A percentile compares a stretch with the other conserved stretches of the same genome.
Evolutionary conservation across 1,139 yeast species (phyloP).

Genomic region (Spathaspora sp.): DNA sequence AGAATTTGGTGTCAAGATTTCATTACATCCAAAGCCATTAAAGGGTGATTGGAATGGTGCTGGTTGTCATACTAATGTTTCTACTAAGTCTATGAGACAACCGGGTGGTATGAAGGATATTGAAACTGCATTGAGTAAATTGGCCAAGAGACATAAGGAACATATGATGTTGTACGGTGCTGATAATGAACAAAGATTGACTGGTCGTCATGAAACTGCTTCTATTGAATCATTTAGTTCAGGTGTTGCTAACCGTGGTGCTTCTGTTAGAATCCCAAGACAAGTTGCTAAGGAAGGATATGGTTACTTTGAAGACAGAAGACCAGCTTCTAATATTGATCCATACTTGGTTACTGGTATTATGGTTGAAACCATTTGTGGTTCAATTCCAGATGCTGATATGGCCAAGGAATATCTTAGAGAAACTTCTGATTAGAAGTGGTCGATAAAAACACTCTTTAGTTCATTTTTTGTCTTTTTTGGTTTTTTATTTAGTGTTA

Average conservation of each 20-base stretch:
- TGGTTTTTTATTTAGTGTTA: neutral
- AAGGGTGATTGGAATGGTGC: slow-evolving; percentile 99
- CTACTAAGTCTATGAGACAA: slow-evolving; percentile 85
- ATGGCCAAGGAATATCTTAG: slow-evolving; percentile 86
- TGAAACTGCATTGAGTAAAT: slow-evolving; percentile 88
- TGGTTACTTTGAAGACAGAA: slow-evolving; percentile 99
- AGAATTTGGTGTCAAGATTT: slow-evolving; percentile 97
- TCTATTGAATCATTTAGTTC: slow-evolving; percentile 85
- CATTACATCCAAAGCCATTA: slow-evolving; percentile 98
- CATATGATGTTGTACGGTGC: slow-evolving; percentile 94
- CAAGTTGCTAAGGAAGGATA: slow-evolving; percentile 96
- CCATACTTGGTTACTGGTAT: slow-evolving; percentile 98
- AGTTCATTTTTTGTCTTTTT: slow-evolving; percentile 1
- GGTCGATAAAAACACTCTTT: slow-evolving; percentile 1
- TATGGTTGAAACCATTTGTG: slow-evolving; percentile 95
- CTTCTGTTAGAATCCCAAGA: slow-evolving; percentile 97
- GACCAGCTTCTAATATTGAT: slow-evolving; percentile 99
- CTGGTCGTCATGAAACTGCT: slow-evolving; percentile 99
- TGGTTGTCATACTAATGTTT: slow-evolving; percentile 98
- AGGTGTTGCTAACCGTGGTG: slow-evolving; percentile 99
- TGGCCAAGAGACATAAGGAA: slow-evolving; percentile 94
- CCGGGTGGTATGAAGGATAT: slow-evolving; percentile 96
- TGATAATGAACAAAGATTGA: slow-evolving; percentile 91
- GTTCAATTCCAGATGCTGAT: slow-evolving; percentile 93
- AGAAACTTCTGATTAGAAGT: slow-evolving; percentile 45